Conservation (phyloP, 805 yeast genomes). For the Wilhelminamyces savonicus region DNA sequence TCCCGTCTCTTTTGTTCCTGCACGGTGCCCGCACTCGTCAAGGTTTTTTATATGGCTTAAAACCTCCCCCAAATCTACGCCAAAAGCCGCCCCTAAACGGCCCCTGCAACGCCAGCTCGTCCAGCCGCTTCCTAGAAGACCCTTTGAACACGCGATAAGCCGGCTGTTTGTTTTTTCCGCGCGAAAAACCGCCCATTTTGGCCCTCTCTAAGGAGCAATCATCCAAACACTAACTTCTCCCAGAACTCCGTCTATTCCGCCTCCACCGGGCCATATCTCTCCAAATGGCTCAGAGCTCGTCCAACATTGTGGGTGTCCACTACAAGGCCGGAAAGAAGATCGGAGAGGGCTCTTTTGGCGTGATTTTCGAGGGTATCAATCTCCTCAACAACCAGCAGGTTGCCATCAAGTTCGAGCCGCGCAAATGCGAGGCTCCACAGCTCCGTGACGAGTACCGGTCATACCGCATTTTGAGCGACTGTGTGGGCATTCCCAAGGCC, state of each 20-base stretch:
- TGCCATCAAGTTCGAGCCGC: conserved; percentile 76
- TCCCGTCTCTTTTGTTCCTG: background rate
- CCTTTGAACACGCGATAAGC: no score
- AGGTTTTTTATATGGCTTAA: conserved; percentile 6
- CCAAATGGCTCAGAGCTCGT: no score
- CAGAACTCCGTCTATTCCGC: no score
- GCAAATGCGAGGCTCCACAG: conserved; percentile 80
- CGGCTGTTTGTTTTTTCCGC: no score
- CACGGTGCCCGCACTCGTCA: background rate
- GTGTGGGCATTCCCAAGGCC: conserved; percentile 75
- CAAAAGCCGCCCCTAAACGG: no score
- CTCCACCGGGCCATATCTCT: no score
- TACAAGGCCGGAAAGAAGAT: conserved; percentile 78
- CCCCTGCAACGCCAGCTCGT: no score
- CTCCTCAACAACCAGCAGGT: conserved; percentile 59
- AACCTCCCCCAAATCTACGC: no score
- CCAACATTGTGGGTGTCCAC: conserved; percentile 48
- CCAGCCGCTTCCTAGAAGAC: no score
- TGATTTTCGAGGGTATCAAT: conserved; percentile 76
- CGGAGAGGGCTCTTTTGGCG: conserved; percentile 86
- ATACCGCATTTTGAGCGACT: conserved; percentile 62
- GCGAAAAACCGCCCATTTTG: no score
- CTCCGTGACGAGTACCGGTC: conserved; percentile 76
- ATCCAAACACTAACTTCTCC: no score
- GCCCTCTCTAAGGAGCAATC: no score